Percentiles rank a stretch among this genome's conserved stretches.
Evolutionary conservation across 305 asterid genomes (phyloP).

Genomic region (Fraxinus velutina): DNA sequence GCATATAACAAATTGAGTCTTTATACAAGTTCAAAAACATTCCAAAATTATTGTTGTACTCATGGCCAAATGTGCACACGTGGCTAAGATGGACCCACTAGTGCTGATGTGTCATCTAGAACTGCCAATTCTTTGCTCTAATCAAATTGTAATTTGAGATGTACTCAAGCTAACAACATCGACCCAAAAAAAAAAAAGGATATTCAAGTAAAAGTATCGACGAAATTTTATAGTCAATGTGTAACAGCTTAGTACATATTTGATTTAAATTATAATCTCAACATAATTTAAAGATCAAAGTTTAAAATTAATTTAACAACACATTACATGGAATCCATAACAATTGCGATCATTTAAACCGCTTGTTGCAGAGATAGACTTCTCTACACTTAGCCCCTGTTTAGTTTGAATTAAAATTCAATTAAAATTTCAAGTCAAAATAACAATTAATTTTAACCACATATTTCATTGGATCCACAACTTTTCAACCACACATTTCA

Average conservation of each 20-base stretch:
- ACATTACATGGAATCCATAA: neutral
- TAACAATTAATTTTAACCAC: too few relatives aligned
- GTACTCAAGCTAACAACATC: neutral
- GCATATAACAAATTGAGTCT: neutral
- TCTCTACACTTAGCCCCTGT: neutral
- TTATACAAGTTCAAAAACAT: neutral
- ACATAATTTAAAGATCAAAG: too few relatives aligned
- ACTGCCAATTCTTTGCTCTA: neutral
- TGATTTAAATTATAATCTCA: neutral
- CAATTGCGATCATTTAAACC: neutral
- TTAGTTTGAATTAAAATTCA: too few relatives aligned
- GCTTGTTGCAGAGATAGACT: neutral
- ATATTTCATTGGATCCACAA: neutral
- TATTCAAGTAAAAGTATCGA: neutral
- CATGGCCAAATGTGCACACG: neutral
- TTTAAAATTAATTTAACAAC: neutral
- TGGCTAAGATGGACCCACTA: neutral
- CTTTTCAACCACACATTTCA: neutral
- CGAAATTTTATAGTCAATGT: neutral
- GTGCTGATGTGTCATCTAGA: neutral
- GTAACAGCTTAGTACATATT: neutral
- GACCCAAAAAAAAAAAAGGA: neutral
- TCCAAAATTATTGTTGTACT: neutral
- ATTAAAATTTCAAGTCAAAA: too few relatives aligned
- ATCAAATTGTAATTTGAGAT: neutral